Evolutionary conservation across 345 rosid genomes (phyloP), one percentile per base, ranked within the genome.

Genomic region (Gossypium anomalum): DNA sequence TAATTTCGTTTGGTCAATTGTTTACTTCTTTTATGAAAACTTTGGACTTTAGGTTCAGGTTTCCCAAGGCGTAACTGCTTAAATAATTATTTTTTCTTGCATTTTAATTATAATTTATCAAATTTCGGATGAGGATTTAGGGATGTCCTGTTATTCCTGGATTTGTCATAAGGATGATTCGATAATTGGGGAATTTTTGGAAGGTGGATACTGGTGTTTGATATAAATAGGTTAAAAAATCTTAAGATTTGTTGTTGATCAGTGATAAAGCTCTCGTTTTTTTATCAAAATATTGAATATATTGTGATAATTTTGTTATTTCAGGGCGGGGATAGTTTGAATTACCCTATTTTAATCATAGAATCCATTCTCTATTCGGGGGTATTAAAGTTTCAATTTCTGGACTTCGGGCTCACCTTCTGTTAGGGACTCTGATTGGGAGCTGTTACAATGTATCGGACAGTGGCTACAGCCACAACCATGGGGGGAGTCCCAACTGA

Each of bases 361-460:
- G 48, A 3, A 16, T 47, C 27, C 13, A 16, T 58, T 47, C 17
- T 7, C 27, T 70, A 3, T 23, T 67, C n/a, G 13, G 75, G 70
- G 27, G 1, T 47, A 56, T 78, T 64, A 57, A 72, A 58, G 10
- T 74, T 77, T 55, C 22, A 60, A 63, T 23, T 80, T 13, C 6
- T 57, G 69, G 34, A 13, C 73, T 19, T 70, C 47, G 48, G 52
- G 44, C 51, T 27, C 57, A 29, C 2, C 2, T 2, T 25, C 23
- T n/a, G 41, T 49, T 62, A 70, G n/a, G 64, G 64, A 41, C 76
- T 67, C 64, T 71, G 63, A 79, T 75, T 76, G 74, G 56, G 17
- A 76, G 82, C 52, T 77, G 45, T 45, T 49, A 82, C 73, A 75
- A 94, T 94, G 97, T 89, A 92, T 82, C 86, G 90, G 62, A 77